These are phyloP conservation scores for Fusarium pilosicola DNA, from an alignment of 2,329 filamentous ascomycete species.

Conservation along the genomic window DNA sequence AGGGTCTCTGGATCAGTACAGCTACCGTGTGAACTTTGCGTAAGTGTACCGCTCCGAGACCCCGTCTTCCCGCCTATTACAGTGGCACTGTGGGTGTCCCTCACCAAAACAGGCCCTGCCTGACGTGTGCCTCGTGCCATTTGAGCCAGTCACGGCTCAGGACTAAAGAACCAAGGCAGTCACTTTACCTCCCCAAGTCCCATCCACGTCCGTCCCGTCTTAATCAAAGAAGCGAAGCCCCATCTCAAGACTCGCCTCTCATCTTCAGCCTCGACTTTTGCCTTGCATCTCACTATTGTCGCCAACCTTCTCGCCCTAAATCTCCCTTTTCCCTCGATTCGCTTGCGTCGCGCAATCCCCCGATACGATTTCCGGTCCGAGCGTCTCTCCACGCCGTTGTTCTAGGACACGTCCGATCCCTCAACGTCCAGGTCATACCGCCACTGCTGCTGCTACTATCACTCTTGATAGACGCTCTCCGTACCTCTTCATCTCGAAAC, in stretches of 20 bases:
- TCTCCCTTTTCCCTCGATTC: constrained; percentile 14
- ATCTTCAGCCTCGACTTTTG: constrained; percentile 38
- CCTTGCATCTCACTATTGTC: constrained; percentile 22
- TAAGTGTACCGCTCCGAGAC: constrained; percentile 23
- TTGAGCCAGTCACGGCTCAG: constrained; percentile 30
- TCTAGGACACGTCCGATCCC: constrained; percentile 43
- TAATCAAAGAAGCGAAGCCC: constrained; percentile 37
- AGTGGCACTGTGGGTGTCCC: constrained; percentile 32
- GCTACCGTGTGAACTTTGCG: not conserved
- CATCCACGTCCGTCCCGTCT: constrained; percentile 28
- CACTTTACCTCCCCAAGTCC: constrained; percentile 28
- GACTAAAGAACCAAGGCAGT: constrained; percentile 36
- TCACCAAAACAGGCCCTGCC: constrained; percentile 36
- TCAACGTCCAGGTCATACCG: constrained; percentile 41
- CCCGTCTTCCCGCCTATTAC: constrained; percentile 30
- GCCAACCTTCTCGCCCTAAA: constrained; percentile 11
- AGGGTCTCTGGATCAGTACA: not conserved
- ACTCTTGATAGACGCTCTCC: constrained; percentile 22
- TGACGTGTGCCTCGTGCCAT: constrained; percentile 41
- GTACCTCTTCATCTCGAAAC: constrained; percentile 37
- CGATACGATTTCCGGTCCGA: constrained; percentile 32
- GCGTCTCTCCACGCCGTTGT: constrained; percentile 35
- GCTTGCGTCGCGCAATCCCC: constrained; percentile 12
- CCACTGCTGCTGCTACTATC: constrained; percentile 29
- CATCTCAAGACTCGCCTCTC: constrained; percentile 37